Conservation (phyloP, 2,329 filamentous ascomycete species). For the Coniella lustricola region DNA sequence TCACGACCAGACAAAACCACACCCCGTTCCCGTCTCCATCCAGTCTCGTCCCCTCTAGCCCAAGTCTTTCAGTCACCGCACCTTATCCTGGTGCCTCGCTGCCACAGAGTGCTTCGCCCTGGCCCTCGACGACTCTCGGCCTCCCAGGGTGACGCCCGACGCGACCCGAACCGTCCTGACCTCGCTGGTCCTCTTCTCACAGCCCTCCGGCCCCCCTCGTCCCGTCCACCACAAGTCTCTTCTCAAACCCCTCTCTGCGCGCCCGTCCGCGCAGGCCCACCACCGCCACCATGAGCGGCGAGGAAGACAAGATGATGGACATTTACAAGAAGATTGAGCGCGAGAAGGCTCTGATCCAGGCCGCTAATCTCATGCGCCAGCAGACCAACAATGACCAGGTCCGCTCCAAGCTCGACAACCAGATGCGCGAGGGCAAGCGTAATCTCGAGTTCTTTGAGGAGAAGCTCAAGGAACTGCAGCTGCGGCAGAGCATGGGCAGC, state of each 20-base stretch:
- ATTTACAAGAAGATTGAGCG: constrained; percentile 97
- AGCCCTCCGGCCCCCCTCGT: background rate
- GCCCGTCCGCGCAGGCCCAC: constrained; percentile 17
- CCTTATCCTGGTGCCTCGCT: constrained; percentile 5
- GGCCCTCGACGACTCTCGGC: constrained; percentile 7
- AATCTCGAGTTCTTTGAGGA: constrained; percentile 97
- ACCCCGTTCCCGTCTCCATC: background rate
- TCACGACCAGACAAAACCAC: constrained; percentile 4
- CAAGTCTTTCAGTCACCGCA: background rate
- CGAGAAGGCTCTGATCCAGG: constrained; percentile 90
- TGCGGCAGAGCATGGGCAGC: constrained; percentile 65
- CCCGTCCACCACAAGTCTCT: background rate
- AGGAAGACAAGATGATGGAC: constrained; percentile 62
- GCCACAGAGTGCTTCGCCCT: constrained; percentile 5
- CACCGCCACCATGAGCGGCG: constrained; percentile 47
- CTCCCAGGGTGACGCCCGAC: constrained; percentile 12
- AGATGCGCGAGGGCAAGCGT: constrained; percentile 86
- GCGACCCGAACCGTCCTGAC: constrained; percentile 10
- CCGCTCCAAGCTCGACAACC: constrained; percentile 81
- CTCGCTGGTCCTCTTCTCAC: background rate
- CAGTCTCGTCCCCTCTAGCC: background rate
- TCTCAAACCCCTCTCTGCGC: constrained; percentile 12
- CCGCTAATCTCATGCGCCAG: constrained; percentile 89
- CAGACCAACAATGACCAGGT: constrained; percentile 92
- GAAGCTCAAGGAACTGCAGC: constrained; percentile 78